Evolutionary conservation across 2,329 filamentous ascomycete genomes (phyloP).

Genomic region (Neofusicoccum parvum): DNA sequence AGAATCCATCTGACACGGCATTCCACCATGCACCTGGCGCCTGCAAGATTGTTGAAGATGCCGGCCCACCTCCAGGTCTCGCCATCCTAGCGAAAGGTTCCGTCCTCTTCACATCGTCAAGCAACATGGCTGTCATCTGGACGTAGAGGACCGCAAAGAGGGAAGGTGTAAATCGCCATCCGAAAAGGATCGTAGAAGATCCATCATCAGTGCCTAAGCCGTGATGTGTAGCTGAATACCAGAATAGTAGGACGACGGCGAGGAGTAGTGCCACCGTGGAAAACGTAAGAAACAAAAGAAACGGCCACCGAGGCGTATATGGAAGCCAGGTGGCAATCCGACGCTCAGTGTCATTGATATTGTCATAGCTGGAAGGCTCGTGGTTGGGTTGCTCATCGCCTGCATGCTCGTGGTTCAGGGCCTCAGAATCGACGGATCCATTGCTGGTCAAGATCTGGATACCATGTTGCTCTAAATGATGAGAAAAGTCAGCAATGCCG

Average conservation of each 20-base stretch:
- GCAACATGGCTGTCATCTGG: constrained; percentile 27
- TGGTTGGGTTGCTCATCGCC: too few relatives aligned
- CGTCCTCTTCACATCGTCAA: constrained; percentile 31
- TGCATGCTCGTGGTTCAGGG: too few relatives aligned
- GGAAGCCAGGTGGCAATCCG: too few relatives aligned
- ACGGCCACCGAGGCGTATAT: too few relatives aligned
- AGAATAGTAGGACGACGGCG: background rate
- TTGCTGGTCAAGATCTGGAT: too few relatives aligned
- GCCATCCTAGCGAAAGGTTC: constrained; percentile 31
- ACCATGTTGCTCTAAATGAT: too few relatives aligned
- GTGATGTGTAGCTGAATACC: constrained; percentile 26
- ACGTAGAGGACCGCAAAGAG: constrained; percentile 30
- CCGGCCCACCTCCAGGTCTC: constrained; percentile 23
- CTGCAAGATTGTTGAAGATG: constrained; percentile 26
- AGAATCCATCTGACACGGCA: constrained; percentile 26
- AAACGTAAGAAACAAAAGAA: too few relatives aligned
- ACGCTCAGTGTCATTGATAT: too few relatives aligned
- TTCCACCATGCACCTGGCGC: constrained; percentile 30
- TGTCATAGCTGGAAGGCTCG: too few relatives aligned
- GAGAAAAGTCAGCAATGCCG: too few relatives aligned
- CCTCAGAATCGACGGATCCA: too few relatives aligned
- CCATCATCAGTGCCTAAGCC: constrained; percentile 30
- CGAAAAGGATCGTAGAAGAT: constrained; percentile 29
- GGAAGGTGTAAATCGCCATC: constrained; percentile 34
- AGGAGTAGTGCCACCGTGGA: too few relatives aligned